Percentiles rank a stretch among this genome's conserved stretches.
These are phyloP conservation scores for Isabelozyma heimii DNA, from an alignment of 805 yeast species.

Conservation along the genomic window DNA sequence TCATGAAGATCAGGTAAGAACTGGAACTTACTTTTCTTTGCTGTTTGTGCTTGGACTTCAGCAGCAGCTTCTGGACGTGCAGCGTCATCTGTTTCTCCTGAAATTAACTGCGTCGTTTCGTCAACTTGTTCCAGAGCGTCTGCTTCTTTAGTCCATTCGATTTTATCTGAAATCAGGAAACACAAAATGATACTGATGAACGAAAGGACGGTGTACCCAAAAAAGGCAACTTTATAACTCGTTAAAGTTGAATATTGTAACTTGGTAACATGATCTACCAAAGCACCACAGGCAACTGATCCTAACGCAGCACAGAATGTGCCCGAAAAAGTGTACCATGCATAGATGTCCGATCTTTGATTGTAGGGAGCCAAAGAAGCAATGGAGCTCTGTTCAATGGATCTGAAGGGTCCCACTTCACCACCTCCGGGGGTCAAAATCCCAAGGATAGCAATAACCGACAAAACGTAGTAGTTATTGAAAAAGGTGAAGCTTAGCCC, in stretches of 20 bases:
- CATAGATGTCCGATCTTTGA: slow-evolving; percentile 51
- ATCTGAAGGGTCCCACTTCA: slow-evolving; percentile 58
- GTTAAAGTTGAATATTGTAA: slow-evolving; percentile 15
- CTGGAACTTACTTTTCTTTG: slow-evolving; percentile 4
- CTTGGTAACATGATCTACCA: slow-evolving; percentile 14
- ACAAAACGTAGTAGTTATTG: slow-evolving; percentile 30
- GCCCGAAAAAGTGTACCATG: slow-evolving; percentile 56
- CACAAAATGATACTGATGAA: slow-evolving; percentile 14
- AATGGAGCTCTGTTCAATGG: slow-evolving; percentile 53
- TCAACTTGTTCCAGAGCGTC: background rate
- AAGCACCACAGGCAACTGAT: slow-evolving; percentile 36
- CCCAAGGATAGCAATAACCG: slow-evolving; percentile 43
- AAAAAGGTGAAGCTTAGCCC: slow-evolving; percentile 37
- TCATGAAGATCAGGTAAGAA: slow-evolving; percentile 18
- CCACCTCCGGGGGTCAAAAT: slow-evolving; percentile 59
- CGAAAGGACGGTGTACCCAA: slow-evolving; percentile 20
- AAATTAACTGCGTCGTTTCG: slow-evolving; percentile 15
- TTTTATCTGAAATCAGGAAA: slow-evolving; percentile 10
- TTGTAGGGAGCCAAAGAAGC: slow-evolving; percentile 44
- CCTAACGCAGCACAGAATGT: slow-evolving; percentile 48
- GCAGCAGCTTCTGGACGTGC: background rate
- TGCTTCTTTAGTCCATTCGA: slow-evolving; percentile 12
- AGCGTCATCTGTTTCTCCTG: too few species aligned
- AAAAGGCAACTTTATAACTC: slow-evolving; percentile 30
- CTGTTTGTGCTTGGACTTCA: background rate